Percentiles rank a stretch among this genome's conserved stretches.
Evolutionary conservation across 2,329 filamentous ascomycete species (phyloP).

Genomic region (Diaporthe caulivora): DNA sequence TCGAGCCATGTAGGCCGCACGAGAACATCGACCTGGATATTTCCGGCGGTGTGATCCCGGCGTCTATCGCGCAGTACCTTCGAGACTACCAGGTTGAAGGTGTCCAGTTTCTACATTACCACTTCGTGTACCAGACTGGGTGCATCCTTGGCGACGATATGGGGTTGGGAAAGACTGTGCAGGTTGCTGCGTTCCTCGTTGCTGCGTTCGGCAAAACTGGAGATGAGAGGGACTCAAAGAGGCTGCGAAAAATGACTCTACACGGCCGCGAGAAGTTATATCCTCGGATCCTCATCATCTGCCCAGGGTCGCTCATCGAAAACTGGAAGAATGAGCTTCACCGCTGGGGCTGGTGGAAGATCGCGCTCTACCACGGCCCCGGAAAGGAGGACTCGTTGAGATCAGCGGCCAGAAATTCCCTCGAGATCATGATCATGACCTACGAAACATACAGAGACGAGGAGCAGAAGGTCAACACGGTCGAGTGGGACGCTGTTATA

Average conservation of each 20-base stretch:
- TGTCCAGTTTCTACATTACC: slow-evolving; percentile 84
- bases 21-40: slow-evolving; percentile 80
- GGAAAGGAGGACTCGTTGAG: slow-evolving; percentile 77
- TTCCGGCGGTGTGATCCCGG: slow-evolving; percentile 86
- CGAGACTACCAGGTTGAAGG: slow-evolving; percentile 93
- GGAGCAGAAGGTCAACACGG: slow-evolving; percentile 79
- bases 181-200: slow-evolving; percentile 92
- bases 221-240: slow-evolving; percentile 85
- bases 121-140: slow-evolving; percentile 92
- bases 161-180: slow-evolving; percentile 96
- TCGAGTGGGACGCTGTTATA: slow-evolving; percentile 93
- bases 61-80: slow-evolving; percentile 89
- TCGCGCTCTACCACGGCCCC: slow-evolving; percentile 82
- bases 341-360: slow-evolving; percentile 96
- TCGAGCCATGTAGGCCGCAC: slow-evolving; percentile 77
- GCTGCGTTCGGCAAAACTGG: slow-evolving; percentile 95
- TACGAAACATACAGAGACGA: slow-evolving; percentile 91
- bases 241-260: slow-evolving; percentile 87
- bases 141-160: slow-evolving; percentile 96
- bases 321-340: slow-evolving; percentile 92
- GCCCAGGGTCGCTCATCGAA: slow-evolving; percentile 86
- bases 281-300: slow-evolving; percentile 85
- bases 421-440: slow-evolving; percentile 95
- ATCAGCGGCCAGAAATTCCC: slow-evolving; percentile 78
- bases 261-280: slow-evolving; percentile 76